These are phyloP conservation scores for Williopsis jadinii DNA, from an alignment of 1,139 yeast genomes.

Conservation along the genomic window DNA sequence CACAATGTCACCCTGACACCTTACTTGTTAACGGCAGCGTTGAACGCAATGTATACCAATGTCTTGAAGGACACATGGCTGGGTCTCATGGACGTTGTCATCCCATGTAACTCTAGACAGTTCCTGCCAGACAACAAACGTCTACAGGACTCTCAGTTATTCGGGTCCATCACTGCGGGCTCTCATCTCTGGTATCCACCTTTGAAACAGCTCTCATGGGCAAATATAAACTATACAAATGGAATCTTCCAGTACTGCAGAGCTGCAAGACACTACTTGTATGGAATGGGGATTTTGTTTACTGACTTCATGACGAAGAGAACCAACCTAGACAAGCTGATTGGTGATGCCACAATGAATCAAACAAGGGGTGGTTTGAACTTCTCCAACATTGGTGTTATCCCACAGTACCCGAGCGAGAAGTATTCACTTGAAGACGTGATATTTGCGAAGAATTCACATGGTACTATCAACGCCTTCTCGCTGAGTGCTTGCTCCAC, in stretches of 20 bases:
- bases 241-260: slow-evolving; percentile 6
- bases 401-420: neutral
- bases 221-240: slow-evolving; percentile 2
- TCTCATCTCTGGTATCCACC: slow-evolving; percentile 9
- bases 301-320: slow-evolving; percentile 2
- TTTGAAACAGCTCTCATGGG: slow-evolving; percentile 4
- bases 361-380: slow-evolving; percentile 8
- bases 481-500: slow-evolving; percentile 7
- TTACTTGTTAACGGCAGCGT: slow-evolving; percentile 13
- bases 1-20: slow-evolving; percentile 13
- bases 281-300: slow-evolving; percentile 15
- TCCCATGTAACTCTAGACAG: slow-evolving; percentile 16
- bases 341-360: slow-evolving; percentile 7
- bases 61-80: slow-evolving; percentile 3
- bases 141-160: slow-evolving; percentile 9
- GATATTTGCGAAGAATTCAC: slow-evolving; percentile 10
- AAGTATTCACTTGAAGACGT: slow-evolving; percentile 11
- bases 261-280: slow-evolving; percentile 5
- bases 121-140: slow-evolving; percentile 5
- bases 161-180: slow-evolving; percentile 16
- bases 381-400: slow-evolving; percentile 17
- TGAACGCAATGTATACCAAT: slow-evolving; percentile 11
- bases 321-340: slow-evolving; percentile 12
- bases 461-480: slow-evolving; percentile 8
- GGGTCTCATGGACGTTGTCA: slow-evolving; percentile 10